These are phyloP conservation scores for Diplodia mutila DNA, from an alignment of 2,329 filamentous ascomycete species.

Conservation along the genomic window DNA sequence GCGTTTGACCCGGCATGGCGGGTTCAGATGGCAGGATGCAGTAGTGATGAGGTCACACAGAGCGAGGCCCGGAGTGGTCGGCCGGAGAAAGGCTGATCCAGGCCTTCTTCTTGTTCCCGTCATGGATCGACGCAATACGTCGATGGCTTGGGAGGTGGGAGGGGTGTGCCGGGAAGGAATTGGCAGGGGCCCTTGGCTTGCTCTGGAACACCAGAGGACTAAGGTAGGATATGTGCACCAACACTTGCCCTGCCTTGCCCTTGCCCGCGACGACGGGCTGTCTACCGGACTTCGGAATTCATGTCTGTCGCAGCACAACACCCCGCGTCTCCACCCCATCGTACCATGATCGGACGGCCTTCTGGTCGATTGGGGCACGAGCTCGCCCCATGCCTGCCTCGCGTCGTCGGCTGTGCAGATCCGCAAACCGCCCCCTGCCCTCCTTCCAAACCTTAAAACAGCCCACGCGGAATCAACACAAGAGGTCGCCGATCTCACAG, in stretches of 20 bases:
- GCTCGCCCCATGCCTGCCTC: not conserved
- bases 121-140: not conserved
- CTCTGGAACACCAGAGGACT: too few species aligned
- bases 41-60: not conserved
- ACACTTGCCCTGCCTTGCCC: too few species aligned
- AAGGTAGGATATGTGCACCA: too few species aligned
- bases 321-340: not conserved
- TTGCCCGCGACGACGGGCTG: too few species aligned
- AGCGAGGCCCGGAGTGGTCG: not conserved
- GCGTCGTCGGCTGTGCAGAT: not conserved
- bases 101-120: too few species aligned
- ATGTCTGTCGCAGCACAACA: too few species aligned
- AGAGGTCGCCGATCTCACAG: not conserved
- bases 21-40: too few species aligned
- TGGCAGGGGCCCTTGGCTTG: too few species aligned
- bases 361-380: not conserved
- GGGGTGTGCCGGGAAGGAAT: not conserved
- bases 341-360: not conserved
- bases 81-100: not conserved
- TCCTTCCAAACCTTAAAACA: conserved; percentile 10
- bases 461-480: not conserved
- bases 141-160: not conserved
- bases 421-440: not conserved
- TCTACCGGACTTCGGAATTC: too few species aligned
- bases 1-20: not conserved